A percentile compares a stretch with the other conserved stretches of the same genome.
Conservation (phyloP, 2,329 filamentous ascomycete species). For the Colletotrichum orchidophilum region DNA sequence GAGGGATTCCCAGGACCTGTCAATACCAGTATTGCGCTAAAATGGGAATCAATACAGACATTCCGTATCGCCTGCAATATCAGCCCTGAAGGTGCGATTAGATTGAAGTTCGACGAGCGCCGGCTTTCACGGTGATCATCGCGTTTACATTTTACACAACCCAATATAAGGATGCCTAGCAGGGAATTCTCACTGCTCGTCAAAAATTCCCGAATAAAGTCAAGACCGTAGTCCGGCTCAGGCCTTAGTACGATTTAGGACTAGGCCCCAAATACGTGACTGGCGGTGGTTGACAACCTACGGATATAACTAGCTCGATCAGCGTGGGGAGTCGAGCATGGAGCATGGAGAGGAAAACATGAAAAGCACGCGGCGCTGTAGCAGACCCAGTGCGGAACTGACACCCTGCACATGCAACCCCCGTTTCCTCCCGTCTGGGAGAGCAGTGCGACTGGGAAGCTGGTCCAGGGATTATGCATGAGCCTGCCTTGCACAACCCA, state of each 20-base stretch:
- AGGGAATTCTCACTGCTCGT: constrained; percentile 25
- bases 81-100: background rate
- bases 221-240: constrained; percentile 42
- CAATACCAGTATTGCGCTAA: constrained; percentile 3
- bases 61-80: background rate
- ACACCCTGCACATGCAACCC: constrained; percentile 26
- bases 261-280: constrained; percentile 6
- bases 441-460: constrained; percentile 23
- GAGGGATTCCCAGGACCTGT: background rate
- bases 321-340: constrained; percentile 14
- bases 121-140: background rate
- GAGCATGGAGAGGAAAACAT: constrained; percentile 14
- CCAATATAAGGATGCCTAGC: background rate
- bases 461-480: constrained; percentile 10
- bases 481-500: constrained; percentile 17
- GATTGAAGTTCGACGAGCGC: background rate
- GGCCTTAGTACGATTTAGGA: constrained; percentile 26
- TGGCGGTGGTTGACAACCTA: background rate
- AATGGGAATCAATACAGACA: constrained; percentile 21
- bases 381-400: constrained; percentile 17
- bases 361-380: constrained; percentile 16
- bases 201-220: constrained; percentile 36
- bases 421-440: constrained; percentile 22
- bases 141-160: background rate
- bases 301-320: background rate